Conservation (phyloP, 352 stramenopile genomes). For the Aphanomyces invadans region DNA sequence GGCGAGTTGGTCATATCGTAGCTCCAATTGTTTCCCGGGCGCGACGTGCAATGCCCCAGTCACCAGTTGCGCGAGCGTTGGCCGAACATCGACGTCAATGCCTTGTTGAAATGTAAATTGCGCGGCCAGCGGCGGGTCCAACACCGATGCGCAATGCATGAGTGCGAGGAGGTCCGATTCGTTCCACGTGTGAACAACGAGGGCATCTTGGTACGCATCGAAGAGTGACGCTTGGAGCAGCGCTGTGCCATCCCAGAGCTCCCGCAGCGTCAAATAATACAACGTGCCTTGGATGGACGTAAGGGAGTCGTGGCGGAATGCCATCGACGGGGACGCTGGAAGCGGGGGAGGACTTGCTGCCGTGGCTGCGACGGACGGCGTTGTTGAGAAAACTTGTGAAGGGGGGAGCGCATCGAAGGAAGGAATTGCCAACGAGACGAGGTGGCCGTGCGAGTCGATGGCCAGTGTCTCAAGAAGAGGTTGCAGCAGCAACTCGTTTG, state of each 20-base stretch:
- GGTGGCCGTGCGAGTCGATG: not conserved
- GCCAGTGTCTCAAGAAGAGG: conserved; percentile 1
- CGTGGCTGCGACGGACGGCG: not conserved
- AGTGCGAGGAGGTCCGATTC: not conserved
- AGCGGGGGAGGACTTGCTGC: not conserved
- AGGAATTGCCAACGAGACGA: not conserved
- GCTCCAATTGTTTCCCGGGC: not conserved
- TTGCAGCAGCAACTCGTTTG: not conserved
- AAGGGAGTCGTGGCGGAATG: not conserved
- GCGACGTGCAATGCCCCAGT: not conserved
- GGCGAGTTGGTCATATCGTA: not conserved
- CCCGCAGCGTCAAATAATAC: conserved; percentile 16
- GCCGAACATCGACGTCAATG: not conserved
- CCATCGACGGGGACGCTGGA: not conserved
- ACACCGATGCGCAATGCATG: not conserved
- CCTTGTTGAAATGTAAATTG: not conserved
- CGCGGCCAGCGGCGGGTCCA: not conserved
- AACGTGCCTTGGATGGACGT: not conserved
- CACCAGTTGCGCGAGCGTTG: not conserved
- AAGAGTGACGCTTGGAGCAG: conserved; percentile 1
- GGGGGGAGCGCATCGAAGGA: not conserved
- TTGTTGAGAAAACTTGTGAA: too few species aligned
- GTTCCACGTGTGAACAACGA: not conserved
- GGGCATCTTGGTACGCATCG: not conserved
- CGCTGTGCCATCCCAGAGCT: conserved; percentile 10